Base-by-base conservation (phyloP, 2,329 filamentous ascomycete genomes). In the Pestalotiopsis fici region DNA sequence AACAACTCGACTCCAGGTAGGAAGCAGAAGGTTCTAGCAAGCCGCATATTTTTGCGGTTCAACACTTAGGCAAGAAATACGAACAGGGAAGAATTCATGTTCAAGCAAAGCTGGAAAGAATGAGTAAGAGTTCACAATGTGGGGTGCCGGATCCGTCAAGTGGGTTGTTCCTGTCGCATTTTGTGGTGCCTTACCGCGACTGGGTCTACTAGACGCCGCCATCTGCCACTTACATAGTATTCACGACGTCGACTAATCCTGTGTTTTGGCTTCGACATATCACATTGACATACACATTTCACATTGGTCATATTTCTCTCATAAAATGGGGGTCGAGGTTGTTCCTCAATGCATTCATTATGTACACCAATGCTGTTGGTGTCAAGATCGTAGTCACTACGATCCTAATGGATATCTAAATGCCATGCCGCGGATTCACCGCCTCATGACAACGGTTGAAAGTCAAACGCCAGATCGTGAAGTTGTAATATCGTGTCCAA, bases 391-490 rank as follows among this genome's bases (percentile, higher is more conserved):
- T n/a, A n/a, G n/a, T n/a, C 50, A 56, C 23, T 27, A 56, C n/a
- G 23, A 27, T 56, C 18, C 50, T 11, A 23, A 56, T 56, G 55
- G 55, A 57, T 57, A 57, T 57, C 27, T 27, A 31, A 9, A 1
- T 35, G 18, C 12, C 60, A 59, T 25, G n/a, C 27, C 28, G 39
- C 15, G 43, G n/a, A 11, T 7, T 35, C 31, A 65, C n/a, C 12
- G 54, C 50, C 27, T 59, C 28, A 18, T 64, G 25, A 3, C 65
- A 62, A 65, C 56, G 69, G 65, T 62, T 54, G 13, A 68, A 71
- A 57, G 43, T 72, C 72, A 65, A 78, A 77, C 76, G 74, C 76
- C 75, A 65, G 64, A 54, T 73, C 70, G 66, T 75, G 68, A 62
- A 67, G 69, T 21, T 65, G 56, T 65, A 9, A 68, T 73, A 68